These are phyloP conservation scores for Fusarium lyarnte DNA, from an alignment of 2,329 filamentous ascomycete species.

Conservation along the genomic window DNA sequence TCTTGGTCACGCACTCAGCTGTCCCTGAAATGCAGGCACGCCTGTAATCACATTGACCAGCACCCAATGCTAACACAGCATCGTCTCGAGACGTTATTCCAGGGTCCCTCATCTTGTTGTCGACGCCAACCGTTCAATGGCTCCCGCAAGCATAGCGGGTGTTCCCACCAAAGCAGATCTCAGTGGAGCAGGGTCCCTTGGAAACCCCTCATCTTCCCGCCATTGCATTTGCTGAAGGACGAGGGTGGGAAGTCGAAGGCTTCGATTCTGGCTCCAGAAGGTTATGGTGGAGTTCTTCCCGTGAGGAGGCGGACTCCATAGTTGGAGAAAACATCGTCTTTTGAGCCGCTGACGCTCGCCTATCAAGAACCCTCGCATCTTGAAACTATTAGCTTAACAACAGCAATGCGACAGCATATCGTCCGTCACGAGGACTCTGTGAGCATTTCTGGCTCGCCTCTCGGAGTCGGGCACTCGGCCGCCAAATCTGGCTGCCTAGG, in stretches of 20 bases:
- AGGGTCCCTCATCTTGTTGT: conserved; percentile 37
- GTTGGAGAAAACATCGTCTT: conserved; percentile 40
- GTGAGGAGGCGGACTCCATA: conserved; percentile 42
- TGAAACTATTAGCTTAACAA: conserved; percentile 17
- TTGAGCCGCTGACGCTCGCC: conserved; percentile 42
- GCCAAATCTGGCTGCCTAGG: conserved; percentile 15
- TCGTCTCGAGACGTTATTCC: conserved; percentile 4
- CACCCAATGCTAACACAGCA: neutral
- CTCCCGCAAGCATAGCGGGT: conserved; percentile 41
- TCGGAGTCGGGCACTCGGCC: conserved; percentile 6
- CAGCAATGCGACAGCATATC: neutral
- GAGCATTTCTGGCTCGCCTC: neutral
- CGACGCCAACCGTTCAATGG: conserved; percentile 41
- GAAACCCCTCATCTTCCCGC: conserved; percentile 44
- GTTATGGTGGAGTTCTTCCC: conserved; percentile 43
- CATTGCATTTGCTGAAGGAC: conserved; percentile 41
- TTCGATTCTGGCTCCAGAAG: conserved; percentile 46
- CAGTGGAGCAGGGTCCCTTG: conserved; percentile 41
- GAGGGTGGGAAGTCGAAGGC: conserved; percentile 40
- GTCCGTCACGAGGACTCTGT: neutral
- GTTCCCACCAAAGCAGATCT: conserved; percentile 44
- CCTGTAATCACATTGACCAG: conserved; percentile 7
- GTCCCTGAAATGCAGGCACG: conserved; percentile 29
- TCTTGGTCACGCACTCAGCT: conserved; percentile 10
- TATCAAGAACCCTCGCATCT: conserved; percentile 25